A percentile compares a stretch with the other conserved stretches of the same genome.
Conservation (phyloP, 2,329 filamentous ascomycete species). For the Dactylellina drechsleri region DNA sequence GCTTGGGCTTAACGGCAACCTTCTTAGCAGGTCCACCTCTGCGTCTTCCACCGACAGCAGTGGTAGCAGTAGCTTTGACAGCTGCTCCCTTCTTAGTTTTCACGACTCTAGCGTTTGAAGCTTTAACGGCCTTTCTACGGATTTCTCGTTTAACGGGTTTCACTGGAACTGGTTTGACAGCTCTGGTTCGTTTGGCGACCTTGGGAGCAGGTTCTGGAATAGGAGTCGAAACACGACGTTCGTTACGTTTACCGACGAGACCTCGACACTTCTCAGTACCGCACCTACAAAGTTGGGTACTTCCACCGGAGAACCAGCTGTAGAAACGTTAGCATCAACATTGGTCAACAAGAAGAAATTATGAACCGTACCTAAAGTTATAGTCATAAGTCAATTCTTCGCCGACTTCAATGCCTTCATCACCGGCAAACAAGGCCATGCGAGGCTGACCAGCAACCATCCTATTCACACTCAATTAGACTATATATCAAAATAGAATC, state of each 20-base stretch:
- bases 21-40: conserved; percentile 25
- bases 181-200: conserved; percentile 34
- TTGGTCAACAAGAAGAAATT: conserved; percentile 2
- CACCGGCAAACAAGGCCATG: conserved; percentile 95
- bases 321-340: conserved; percentile 38
- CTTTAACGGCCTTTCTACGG: conserved; percentile 56
- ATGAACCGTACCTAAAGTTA: conserved; percentile 70
- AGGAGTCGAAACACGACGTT: conserved; percentile 49
- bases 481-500: neutral
- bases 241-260: conserved; percentile 65
- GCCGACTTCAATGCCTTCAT: conserved; percentile 88
- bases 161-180: conserved; percentile 23
- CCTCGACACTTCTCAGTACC: conserved; percentile 71
- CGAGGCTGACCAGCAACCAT: conserved; percentile 91
- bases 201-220: conserved; percentile 45
- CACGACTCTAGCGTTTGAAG: conserved; percentile 47
- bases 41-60: conserved; percentile 21
- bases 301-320: conserved; percentile 70
- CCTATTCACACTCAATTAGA: conserved; percentile 60
- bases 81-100: conserved; percentile 46
- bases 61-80: conserved; percentile 22
- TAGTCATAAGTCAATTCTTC: conserved; percentile 97
- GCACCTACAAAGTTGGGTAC: conserved; percentile 73
- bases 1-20: conserved; percentile 49
- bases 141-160: conserved; percentile 51